Base-by-base conservation (phyloP, 306 rosid species). In the Mucuna pruriens region DNA sequence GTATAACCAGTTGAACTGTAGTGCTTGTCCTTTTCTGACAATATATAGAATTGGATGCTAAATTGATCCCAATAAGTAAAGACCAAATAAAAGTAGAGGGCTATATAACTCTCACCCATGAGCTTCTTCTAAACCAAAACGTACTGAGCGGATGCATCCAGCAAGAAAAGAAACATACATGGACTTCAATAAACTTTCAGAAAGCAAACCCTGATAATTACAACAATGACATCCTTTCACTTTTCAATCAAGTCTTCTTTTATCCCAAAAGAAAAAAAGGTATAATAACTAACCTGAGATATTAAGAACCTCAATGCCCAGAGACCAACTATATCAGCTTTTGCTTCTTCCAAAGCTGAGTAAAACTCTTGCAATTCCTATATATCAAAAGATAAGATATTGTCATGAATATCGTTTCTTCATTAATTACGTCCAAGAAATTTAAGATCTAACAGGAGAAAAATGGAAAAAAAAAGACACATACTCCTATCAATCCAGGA, bases 291-390 rank as follows among this genome's bases (percentile, higher is more conserved):
- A 54, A 95, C 98, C 96, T 95, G 87, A 68, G 80, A 44, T 86
- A 88, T 87, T 77, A 95, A 82, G 82, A 91, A 95, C 83, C 81
- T 86, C 83, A 95, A 82, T 39, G 97, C 98, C 99, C 98, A 93
- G 25, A 95, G 96, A 77, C 99, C 99, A 67, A 95, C 99, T 79
- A 95, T 93, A 78, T 95, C 98, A 78, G 98, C 99, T 87, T 93
- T 95, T 84, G 98, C 99, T 88, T 93, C 98, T 91, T 93, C 99
- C 63, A 95, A 61, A 86, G 97, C 92, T 3, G 98, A 93, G 87
- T 95, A 85, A 80, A 95, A 91, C 84, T 95, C 99, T 93, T 95
- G 90, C 72, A 95, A 85, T 84, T 95, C 98, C 99, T 95, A 88
- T 55, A 88, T 55, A 77, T 80, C 76, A 79, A 85, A 84, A 73